Percentiles rank a stretch among this genome's conserved stretches.
These are phyloP conservation scores for Cymbidium sinense DNA, from an alignment of 106 monocot genomes.

Conservation along the genomic window DNA sequence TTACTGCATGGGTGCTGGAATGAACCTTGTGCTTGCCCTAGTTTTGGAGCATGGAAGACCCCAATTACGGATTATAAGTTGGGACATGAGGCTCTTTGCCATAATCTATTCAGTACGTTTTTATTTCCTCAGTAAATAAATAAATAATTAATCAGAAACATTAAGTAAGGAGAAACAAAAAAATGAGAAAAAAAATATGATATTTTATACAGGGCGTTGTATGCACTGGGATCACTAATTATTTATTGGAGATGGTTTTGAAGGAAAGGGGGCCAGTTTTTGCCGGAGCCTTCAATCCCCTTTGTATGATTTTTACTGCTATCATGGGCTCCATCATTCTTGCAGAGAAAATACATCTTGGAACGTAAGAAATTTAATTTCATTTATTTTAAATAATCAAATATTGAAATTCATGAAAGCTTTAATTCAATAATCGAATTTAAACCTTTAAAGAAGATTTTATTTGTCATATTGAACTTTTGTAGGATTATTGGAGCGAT, in stretches of 20 bases:
- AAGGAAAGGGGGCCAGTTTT: conserved; percentile 14
- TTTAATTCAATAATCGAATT: too few relatives aligned
- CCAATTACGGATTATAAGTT: conserved; percentile 2
- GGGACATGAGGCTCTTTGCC: conserved; percentile 11
- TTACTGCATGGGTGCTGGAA: conserved; percentile 3
- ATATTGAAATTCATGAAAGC: too few relatives aligned
- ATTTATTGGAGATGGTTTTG: conserved; percentile 8
- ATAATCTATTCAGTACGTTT: conserved; percentile 14
- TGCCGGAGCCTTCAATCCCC: conserved; percentile 10
- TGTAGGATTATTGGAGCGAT: too few relatives aligned
- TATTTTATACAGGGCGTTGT: not conserved
- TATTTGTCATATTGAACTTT: too few relatives aligned
- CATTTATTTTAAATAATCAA: too few relatives aligned
- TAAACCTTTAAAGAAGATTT: too few relatives aligned
- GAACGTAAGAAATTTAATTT: conserved; percentile 4
- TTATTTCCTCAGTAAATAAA: not conserved
- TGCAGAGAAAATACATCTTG: conserved; percentile 2
- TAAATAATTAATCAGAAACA: too few relatives aligned
- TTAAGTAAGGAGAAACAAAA: not conserved
- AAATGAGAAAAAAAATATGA: not conserved
- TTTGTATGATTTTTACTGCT: conserved; percentile 13
- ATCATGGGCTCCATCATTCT: conserved; percentile 11
- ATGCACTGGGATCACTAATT: conserved; percentile 1
- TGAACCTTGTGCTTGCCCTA: conserved; percentile 7
- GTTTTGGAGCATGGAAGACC: not conserved